phyloP scores from a whole-genome alignment of 208 protist genomes.

The Acanthamoeba royreba region DNA sequence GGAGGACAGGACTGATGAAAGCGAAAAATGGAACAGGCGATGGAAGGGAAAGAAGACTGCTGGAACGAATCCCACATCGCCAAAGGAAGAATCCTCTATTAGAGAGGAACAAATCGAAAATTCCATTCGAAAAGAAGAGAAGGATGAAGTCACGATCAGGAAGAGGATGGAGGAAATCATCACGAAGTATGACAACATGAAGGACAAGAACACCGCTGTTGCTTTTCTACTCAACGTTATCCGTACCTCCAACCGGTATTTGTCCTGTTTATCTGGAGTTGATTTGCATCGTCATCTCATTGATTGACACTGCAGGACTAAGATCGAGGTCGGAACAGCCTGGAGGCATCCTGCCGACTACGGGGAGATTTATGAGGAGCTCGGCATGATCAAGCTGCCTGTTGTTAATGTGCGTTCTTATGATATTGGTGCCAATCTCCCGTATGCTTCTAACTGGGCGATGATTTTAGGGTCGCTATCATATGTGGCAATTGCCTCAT shows the following conservation, averaged over 20 bases:
- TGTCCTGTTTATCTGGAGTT: neutral
- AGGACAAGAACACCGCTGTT: slow-evolving; percentile 9
- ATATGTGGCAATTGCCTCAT: neutral
- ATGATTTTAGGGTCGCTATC: neutral
- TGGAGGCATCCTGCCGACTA: neutral
- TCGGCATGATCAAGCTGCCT: slow-evolving; percentile 1
- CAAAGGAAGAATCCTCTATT: too few relatives aligned
- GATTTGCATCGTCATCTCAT: neutral
- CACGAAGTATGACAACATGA: neutral
- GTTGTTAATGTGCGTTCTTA: neutral
- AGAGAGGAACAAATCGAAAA: neutral
- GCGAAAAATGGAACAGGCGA: too few relatives aligned
- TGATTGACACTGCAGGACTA: neutral
- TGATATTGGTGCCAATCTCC: neutral
- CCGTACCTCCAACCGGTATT: neutral
- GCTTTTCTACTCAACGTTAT: neutral
- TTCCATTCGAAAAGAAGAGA: neutral
- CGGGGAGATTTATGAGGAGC: neutral
- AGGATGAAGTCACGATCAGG: neutral
- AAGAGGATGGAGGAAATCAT: neutral
- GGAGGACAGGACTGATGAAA: too few relatives aligned
- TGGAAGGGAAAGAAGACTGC: too few relatives aligned
- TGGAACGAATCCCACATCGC: too few relatives aligned
- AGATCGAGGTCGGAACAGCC: neutral
- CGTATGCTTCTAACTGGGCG: neutral